Evolutionary conservation across 768 basidiomycete genomes (phyloP).

Genomic region (Neoboletus magnificus): DNA sequence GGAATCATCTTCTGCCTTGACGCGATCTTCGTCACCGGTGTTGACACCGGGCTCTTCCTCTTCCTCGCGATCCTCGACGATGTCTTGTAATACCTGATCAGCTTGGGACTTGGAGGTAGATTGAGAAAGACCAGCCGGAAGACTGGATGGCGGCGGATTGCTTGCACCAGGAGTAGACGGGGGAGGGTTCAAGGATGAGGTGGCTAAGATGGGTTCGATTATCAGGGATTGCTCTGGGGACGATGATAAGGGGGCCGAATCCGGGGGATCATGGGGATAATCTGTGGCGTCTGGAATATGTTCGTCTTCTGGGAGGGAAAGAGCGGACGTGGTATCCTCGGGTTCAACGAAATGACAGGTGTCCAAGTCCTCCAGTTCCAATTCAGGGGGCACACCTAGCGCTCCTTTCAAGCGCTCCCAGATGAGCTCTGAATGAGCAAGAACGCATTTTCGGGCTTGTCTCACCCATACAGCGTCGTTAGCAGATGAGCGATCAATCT

Average conservation of each 20-base stretch:
- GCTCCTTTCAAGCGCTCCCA: conserved; percentile 92
- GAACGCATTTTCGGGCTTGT: conserved; percentile 70
- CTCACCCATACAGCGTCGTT: conserved; percentile 73
- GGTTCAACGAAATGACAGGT: not conserved
- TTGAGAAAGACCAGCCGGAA: conserved; percentile 32
- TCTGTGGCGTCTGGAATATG: not conserved
- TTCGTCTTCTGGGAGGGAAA: not conserved
- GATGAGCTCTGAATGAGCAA: conserved; percentile 75
- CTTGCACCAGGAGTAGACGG: conserved; percentile 17
- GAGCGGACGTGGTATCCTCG: not conserved
- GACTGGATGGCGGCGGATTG: conserved; percentile 39
- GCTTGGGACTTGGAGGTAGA: conserved; percentile 24
- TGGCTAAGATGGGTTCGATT: conserved; percentile 56
- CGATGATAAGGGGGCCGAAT: conserved; percentile 12
- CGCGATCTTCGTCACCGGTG: conserved; percentile 15
- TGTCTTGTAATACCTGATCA: conserved; percentile 48
- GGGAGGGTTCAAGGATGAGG: conserved; percentile 22
- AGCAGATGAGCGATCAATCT: conserved; percentile 55
- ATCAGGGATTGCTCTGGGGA: conserved; percentile 19
- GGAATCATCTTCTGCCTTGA: conserved; percentile 14
- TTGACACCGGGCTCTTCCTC: conserved; percentile 39
- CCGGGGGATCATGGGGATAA: not conserved
- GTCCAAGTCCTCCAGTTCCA: conserved; percentile 57
- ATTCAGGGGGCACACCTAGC: conserved; percentile 81
- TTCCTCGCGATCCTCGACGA: conserved; percentile 46